A percentile compares a stretch with the other conserved stretches of the same genome.
Evolutionary conservation across 2,329 filamentous ascomycete species (phyloP).

Genomic region (Hymenoscyphus fraxineus): DNA sequence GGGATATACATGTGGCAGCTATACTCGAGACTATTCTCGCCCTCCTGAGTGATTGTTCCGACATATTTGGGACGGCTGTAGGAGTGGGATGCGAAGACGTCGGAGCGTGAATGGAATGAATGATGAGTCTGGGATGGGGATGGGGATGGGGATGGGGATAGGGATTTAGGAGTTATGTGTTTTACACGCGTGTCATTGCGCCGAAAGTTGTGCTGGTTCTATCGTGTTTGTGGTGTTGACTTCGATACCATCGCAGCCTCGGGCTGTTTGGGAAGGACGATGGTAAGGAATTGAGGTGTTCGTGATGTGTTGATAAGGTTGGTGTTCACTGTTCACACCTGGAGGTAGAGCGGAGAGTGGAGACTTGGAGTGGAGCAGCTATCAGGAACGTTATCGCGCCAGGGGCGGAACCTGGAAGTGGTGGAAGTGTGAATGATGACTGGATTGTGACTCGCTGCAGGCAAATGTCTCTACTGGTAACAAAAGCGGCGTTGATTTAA

Average conservation of each 20-base stretch:
- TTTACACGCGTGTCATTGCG: not conserved
- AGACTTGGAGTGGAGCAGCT: not conserved
- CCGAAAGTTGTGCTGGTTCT: not conserved
- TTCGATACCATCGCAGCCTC: not conserved
- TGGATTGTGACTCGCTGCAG: not conserved
- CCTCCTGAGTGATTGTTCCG: slow-evolving; percentile 50
- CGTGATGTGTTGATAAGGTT: not conserved
- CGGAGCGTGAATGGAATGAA: not conserved
- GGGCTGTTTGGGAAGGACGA: not conserved
- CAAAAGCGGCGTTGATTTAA: not conserved
- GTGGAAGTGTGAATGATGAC: not conserved
- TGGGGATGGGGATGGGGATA: not conserved
- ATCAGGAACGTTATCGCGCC: slow-evolving; percentile 4
- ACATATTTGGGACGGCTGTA: slow-evolving; percentile 34
- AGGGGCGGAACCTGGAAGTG: not conserved
- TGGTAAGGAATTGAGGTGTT: not conserved
- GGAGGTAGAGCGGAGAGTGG: not conserved
- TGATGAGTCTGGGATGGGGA: not conserved
- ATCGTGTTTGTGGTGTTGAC: not conserved
- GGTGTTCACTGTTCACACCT: not conserved
- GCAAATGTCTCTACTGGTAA: not conserved
- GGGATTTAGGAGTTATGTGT: not conserved
- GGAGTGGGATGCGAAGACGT: not conserved
- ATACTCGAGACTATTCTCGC: slow-evolving; percentile 78
- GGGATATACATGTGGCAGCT: slow-evolving; percentile 76